These are phyloP conservation scores for Fusarium scirpi DNA, from an alignment of 2,329 filamentous ascomycete genomes.

Conservation along the genomic window DNA sequence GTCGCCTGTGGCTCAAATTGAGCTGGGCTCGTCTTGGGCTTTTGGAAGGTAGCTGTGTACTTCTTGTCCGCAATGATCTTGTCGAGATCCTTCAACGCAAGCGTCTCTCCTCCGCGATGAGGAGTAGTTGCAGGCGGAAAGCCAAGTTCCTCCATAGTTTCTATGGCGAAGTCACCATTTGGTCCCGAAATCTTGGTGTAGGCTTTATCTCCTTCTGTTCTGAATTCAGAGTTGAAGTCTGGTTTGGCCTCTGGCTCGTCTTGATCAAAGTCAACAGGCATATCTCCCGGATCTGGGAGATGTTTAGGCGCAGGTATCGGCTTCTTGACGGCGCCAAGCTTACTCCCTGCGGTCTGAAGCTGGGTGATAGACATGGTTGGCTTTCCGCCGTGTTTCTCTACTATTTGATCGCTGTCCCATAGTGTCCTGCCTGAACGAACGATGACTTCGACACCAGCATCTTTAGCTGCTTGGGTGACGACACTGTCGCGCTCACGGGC, in stretches of 20 bases:
- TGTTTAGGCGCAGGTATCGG: conserved; percentile 70
- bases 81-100: conserved; percentile 69
- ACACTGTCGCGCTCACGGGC: conserved; percentile 71
- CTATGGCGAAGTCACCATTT: conserved; percentile 75
- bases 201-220: conserved; percentile 65
- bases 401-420: conserved; percentile 78
- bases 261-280: conserved; percentile 69
- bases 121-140: conserved; percentile 73
- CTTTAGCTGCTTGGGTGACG: conserved; percentile 69
- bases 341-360: conserved; percentile 71
- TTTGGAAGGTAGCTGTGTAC: conserved; percentile 80
- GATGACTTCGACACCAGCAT: conserved; percentile 77
- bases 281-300: conserved; percentile 74
- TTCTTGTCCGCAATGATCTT: conserved; percentile 70
- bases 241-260: conserved; percentile 61
- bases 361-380: conserved; percentile 81
- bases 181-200: conserved; percentile 75
- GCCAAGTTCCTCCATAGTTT: conserved; percentile 77
- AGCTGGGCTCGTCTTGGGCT: conserved; percentile 80
- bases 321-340: conserved; percentile 70
- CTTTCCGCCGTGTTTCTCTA: conserved; percentile 72
- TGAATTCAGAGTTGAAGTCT: conserved; percentile 71
- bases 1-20: conserved; percentile 79
- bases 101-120: conserved; percentile 77
- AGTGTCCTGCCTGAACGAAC: conserved; percentile 73